Evolutionary conservation across 2,329 filamentous ascomycete genomes (phyloP).

Genomic region (Westerdykella sp.): DNA sequence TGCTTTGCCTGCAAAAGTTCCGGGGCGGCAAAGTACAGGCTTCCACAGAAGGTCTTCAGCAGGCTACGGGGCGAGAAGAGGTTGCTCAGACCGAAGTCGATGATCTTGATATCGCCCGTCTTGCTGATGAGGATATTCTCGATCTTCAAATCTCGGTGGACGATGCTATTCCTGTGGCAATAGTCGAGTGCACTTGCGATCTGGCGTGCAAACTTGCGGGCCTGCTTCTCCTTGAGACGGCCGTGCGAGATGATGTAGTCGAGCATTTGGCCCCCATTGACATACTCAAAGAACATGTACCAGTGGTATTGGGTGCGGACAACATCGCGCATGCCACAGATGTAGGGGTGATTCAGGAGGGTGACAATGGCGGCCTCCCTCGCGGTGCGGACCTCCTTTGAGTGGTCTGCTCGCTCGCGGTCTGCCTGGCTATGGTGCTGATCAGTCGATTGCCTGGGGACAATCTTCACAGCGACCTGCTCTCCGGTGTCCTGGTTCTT

Average conservation of each 20-base stretch:
- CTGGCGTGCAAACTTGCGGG: conserved; percentile 93
- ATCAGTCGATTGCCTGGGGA: conserved; percentile 82
- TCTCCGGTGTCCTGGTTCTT: conserved; percentile 85
- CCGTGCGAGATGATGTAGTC: conserved; percentile 99
- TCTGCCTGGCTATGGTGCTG: conserved; percentile 68
- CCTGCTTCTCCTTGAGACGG: conserved; percentile 95
- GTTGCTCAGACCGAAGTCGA: conserved; percentile 96
- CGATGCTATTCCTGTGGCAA: conserved; percentile 96
- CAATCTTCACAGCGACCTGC: conserved; percentile 95
- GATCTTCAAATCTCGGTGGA: conserved; percentile 95
- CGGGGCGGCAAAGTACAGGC: conserved; percentile 93
- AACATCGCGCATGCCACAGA: conserved; percentile 92
- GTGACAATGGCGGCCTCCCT: conserved; percentile 95
- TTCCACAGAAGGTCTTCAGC: conserved; percentile 95
- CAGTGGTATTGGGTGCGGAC: conserved; percentile 96
- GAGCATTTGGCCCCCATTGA: conserved; percentile 98
- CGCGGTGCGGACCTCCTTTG: conserved; percentile 91
- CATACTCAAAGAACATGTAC: conserved; percentile 99
- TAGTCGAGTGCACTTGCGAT: conserved; percentile 96
- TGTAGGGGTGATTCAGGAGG: conserved; percentile 87
- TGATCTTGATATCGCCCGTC: conserved; percentile 98
- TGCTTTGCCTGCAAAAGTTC: conserved; percentile 89
- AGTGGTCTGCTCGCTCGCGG: conserved; percentile 86
- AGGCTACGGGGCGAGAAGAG: conserved; percentile 80
- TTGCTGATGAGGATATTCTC: conserved; percentile 99